phyloP scores from a whole-genome alignment of 2,329 filamentous ascomycete species.

The Chaetomium strumarium region DNA sequence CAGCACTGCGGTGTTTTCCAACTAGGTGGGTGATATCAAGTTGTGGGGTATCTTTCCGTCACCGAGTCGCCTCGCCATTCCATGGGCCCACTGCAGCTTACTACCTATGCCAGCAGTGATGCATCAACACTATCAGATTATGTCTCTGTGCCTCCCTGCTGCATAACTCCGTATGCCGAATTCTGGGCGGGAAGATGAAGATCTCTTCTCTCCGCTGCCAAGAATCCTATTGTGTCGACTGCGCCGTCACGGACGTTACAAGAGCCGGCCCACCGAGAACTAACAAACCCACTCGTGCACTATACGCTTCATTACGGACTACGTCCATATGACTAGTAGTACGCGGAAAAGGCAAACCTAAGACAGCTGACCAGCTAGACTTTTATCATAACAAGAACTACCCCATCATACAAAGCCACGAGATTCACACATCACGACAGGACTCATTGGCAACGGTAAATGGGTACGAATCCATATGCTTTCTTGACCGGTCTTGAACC shows the following conservation, averaged over 20 bases:
- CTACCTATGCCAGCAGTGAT: background rate
- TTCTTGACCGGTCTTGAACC: conserved; percentile 5
- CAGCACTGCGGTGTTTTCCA: background rate
- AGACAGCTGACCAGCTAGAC: too few relatives aligned
- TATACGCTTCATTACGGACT: too few relatives aligned
- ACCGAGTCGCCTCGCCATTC: background rate
- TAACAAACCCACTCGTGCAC: background rate
- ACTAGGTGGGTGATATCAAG: background rate
- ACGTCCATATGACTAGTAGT: background rate
- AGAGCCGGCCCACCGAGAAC: conserved; percentile 11
- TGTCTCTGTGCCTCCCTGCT: background rate
- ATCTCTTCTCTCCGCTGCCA: conserved; percentile 12
- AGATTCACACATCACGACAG: too few relatives aligned
- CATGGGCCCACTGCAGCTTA: background rate
- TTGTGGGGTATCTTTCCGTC: too few relatives aligned
- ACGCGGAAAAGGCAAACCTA: background rate
- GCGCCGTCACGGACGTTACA: background rate
- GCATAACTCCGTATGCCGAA: too few relatives aligned
- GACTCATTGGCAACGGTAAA: too few relatives aligned
- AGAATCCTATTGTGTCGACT: conserved; percentile 8
- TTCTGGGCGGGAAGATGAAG: conserved; percentile 11
- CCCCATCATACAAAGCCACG: too few relatives aligned
- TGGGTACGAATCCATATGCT: conserved; percentile 1
- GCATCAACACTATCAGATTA: background rate
- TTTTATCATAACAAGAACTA: too few relatives aligned